Evolutionary conservation across 176 grass and related monocot genomes (phyloP).

Genomic region (Musa acuminata): DNA sequence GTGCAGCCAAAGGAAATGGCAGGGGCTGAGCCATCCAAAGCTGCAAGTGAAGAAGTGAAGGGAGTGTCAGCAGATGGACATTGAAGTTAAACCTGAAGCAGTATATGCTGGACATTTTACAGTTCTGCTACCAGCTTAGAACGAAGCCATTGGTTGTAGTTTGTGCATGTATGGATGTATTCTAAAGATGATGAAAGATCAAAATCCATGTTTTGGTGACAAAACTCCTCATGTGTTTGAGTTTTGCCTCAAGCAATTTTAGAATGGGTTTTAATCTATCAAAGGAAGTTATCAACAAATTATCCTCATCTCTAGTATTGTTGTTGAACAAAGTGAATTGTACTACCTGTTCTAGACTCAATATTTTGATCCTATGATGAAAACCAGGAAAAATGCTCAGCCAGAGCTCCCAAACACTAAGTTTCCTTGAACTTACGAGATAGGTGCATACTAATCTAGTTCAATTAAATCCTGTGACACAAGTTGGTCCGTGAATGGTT

Average conservation of each 20-base stretch:
- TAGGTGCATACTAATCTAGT: no score
- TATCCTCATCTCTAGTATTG: neutral
- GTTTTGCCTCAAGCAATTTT: neutral
- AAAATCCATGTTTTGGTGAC: neutral
- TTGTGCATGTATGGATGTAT: neutral
- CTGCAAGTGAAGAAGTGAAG: neutral
- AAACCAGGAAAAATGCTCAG: no score
- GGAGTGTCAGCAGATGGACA: neutral
- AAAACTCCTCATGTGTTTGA: neutral
- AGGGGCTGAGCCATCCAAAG: neutral
- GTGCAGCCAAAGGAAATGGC: neutral
- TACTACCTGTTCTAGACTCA: neutral
- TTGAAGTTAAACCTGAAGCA: neutral
- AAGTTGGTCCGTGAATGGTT: no score
- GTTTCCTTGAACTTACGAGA: no score
- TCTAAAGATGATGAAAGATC: neutral
- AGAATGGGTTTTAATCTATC: neutral
- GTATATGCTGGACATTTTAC: neutral
- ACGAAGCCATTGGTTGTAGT: neutral
- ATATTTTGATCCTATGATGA: no score
- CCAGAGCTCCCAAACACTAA: no score
- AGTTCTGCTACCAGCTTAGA: neutral
- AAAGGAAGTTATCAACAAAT: neutral
- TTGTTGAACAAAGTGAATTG: neutral
- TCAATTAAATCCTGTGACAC: no score